Conservation (phyloP, 352 stramenopile species). For the Pythium rhizo-oryzae region DNA sequence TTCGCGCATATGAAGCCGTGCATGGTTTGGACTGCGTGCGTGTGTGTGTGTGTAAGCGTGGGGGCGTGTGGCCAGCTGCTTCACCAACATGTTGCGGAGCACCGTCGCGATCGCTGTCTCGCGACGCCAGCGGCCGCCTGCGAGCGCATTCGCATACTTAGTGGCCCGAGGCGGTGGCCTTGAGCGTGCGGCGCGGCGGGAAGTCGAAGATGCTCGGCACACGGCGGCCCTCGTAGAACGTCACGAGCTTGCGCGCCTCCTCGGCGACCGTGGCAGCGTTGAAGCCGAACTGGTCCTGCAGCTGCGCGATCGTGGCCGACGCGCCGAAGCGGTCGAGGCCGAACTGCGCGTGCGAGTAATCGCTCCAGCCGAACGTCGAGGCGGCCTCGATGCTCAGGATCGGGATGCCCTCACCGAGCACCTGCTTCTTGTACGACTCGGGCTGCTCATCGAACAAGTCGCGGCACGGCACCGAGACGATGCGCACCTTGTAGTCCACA, state of each 20-base stretch:
- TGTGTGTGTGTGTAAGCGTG: neutral
- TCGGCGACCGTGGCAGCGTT: slow-evolving; percentile 93
- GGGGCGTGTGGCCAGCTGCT: neutral
- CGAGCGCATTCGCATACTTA: slow-evolving; percentile 35
- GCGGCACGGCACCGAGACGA: slow-evolving; percentile 98
- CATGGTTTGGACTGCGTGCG: neutral
- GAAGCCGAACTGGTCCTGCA: slow-evolving; percentile 96
- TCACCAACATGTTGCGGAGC: neutral
- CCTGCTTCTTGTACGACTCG: slow-evolving; percentile 94
- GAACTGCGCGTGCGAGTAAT: slow-evolving; percentile 96
- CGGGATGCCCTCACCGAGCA: slow-evolving; percentile 95
- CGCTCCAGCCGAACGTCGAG: slow-evolving; percentile 93
- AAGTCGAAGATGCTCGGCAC: slow-evolving; percentile 79
- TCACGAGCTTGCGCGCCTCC: slow-evolving; percentile 92
- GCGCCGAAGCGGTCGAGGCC: slow-evolving; percentile 89
- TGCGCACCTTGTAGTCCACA: slow-evolving; percentile 80
- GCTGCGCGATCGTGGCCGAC: slow-evolving; percentile 86
- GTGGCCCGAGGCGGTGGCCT: slow-evolving; percentile 47
- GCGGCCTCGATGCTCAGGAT: slow-evolving; percentile 96
- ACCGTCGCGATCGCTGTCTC: slow-evolving; percentile 22
- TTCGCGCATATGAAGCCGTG: slow-evolving; percentile 17
- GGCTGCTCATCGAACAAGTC: slow-evolving; percentile 98
- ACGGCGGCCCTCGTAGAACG: slow-evolving; percentile 87
- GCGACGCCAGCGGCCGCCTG: neutral
- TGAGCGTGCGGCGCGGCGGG: slow-evolving; percentile 64